phyloP scores from a whole-genome alignment of 108 stramenopile genomes.

The Heterococcus sp. region DNA sequence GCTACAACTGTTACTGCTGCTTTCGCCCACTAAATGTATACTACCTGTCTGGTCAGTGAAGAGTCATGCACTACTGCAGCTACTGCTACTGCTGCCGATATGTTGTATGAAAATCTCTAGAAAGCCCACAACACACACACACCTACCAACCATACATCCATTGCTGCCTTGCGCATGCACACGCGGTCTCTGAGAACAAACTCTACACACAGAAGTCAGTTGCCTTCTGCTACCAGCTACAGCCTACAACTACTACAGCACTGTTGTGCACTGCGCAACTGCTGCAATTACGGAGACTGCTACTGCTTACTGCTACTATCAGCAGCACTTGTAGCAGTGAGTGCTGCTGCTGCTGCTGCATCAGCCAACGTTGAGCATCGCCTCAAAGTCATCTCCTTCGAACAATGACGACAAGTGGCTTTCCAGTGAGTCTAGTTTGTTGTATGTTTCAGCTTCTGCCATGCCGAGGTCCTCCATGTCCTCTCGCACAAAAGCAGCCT shows the following conservation, averaged over 20 bases:
- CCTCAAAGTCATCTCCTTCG: neutral
- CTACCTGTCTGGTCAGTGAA: no score
- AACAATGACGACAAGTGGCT: neutral
- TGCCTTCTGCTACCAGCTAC: no score
- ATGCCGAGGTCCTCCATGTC: neutral
- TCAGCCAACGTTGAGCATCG: neutral
- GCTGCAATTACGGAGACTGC: neutral
- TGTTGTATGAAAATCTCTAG: no score
- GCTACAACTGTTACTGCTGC: no score
- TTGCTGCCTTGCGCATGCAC: neutral
- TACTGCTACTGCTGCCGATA: no score
- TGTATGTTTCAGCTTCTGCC: neutral
- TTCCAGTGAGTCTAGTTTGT: neutral
- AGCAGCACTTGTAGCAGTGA: neutral
- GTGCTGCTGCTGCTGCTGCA: neutral
- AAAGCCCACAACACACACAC: neutral
- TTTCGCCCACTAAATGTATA: no score
- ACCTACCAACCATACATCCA: neutral
- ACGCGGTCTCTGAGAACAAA: no score
- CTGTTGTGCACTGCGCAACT: neutral
- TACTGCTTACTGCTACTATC: no score
- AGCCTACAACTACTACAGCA: no score
- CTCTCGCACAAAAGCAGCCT: neutral
- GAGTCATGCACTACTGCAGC: no score
- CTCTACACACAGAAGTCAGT: no score